A percentile compares a stretch with the other conserved stretches of the same genome.
Conservation (phyloP, 768 basidiomycete species). For the Phylloporus rhodoxanthus region DNA sequence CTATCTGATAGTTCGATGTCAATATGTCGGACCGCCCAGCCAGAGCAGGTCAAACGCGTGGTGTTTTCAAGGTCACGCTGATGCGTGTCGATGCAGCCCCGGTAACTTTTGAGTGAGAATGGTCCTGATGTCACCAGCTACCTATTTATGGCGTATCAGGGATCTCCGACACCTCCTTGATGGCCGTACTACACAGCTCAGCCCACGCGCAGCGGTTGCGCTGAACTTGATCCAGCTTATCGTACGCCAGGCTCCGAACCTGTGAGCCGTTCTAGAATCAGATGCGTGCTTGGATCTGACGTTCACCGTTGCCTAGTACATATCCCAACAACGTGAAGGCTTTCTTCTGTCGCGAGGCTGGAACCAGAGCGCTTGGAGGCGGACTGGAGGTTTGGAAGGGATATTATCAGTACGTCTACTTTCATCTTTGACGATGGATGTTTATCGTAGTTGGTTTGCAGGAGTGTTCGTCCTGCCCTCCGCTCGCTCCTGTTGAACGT, state of each 20-base stretch:
- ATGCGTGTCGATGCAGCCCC: constrained; percentile 35
- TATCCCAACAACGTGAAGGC: constrained; percentile 43
- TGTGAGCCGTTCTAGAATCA: constrained; percentile 29
- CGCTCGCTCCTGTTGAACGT: constrained; percentile 40
- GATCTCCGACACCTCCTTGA: constrained; percentile 24
- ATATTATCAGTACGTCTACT: constrained; percentile 42
- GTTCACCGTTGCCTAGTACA: constrained; percentile 25
- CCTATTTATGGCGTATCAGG: constrained; percentile 9
- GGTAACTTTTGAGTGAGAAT: constrained; percentile 33
- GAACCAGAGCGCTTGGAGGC: constrained; percentile 22
- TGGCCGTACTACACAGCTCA: constrained; percentile 21
- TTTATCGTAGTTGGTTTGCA: constrained; percentile 12
- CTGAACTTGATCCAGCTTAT: constrained; percentile 46
- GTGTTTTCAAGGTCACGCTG: constrained; percentile 29
- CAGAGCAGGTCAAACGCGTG: constrained; percentile 17
- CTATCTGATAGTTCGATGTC: constrained; percentile 31
- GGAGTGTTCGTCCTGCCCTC: constrained; percentile 42
- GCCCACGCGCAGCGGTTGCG: constrained; percentile 30
- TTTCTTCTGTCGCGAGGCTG: constrained; percentile 37
- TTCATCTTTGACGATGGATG: background rate
- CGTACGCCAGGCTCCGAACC: constrained; percentile 41
- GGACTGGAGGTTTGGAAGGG: constrained; percentile 44
- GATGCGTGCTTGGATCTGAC: background rate
- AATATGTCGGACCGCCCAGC: constrained; percentile 26
- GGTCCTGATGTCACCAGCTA: background rate